Conservation (phyloP, 139 green algal species). For the Tetradesmus obliquus region DNA sequence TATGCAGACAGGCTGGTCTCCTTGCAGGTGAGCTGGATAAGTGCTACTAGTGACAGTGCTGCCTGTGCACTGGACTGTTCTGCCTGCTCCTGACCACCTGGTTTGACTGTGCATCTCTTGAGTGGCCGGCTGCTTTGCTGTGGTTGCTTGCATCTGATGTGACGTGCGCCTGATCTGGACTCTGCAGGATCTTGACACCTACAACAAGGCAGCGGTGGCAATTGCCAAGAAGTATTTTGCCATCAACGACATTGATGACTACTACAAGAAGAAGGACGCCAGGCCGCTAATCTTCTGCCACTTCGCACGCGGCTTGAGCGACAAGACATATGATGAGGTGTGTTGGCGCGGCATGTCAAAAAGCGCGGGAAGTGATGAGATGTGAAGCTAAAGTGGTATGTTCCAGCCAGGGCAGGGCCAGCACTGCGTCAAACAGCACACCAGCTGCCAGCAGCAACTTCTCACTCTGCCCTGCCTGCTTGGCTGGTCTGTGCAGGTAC, state of each 20-base stretch:
- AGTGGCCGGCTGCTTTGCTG: not conserved
- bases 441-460: too few relatives aligned
- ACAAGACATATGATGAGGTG: constrained; percentile 83
- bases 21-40: constrained; percentile 10
- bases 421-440: too few relatives aligned
- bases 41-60: not conserved
- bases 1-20: constrained; percentile 86
- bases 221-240: constrained; percentile 86
- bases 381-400: not conserved
- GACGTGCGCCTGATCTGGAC: not conserved
- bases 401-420: too few relatives aligned
- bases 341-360: constrained; percentile 23
- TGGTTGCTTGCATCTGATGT: not conserved
- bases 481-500: constrained; percentile 55
- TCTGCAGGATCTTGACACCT: constrained; percentile 76
- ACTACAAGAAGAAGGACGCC: constrained; percentile 87
- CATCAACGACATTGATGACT: constrained; percentile 85
- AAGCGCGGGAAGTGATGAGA: not conserved
- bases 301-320: constrained; percentile 82
- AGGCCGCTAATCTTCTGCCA: constrained; percentile 90
- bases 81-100: too few relatives aligned
- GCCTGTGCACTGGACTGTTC: too few relatives aligned
- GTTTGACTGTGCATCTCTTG: too few relatives aligned
- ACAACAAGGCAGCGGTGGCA: constrained; percentile 80
- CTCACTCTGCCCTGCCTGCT: not conserved